Percentiles rank a stretch among this genome's conserved stretches.
Conservation (phyloP, 1,284 basidiomycete genomes). For the Salmacisia buchloeana region DNA sequence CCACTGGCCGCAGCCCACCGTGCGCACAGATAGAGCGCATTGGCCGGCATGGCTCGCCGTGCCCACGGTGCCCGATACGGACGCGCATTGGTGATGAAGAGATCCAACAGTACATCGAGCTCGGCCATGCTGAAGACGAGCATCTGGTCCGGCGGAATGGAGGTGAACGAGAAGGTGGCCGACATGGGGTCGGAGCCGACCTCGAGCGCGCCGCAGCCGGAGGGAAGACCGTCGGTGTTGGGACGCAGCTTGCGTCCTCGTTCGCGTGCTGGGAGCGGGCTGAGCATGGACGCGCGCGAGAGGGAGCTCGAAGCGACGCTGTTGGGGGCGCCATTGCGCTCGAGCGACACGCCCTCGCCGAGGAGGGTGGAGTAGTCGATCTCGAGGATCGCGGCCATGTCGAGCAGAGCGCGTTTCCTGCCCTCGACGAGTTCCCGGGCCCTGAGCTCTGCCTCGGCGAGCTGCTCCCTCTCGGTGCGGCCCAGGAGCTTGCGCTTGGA, state of each 20-base stretch:
- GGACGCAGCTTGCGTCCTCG: slow-evolving; percentile 5
- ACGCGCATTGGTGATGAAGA: slow-evolving; percentile 65
- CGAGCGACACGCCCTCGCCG: slow-evolving; percentile 17
- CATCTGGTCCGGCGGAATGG: slow-evolving; percentile 56
- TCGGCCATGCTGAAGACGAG: slow-evolving; percentile 79
- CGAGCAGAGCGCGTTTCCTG: slow-evolving; percentile 28
- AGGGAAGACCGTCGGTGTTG: slow-evolving; percentile 21
- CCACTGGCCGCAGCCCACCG: slow-evolving; percentile 58
- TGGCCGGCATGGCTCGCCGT: slow-evolving; percentile 50
- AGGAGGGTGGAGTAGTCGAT: slow-evolving; percentile 29
- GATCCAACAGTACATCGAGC: slow-evolving; percentile 70
- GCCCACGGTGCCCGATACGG: slow-evolving; percentile 55
- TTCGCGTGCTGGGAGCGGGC: not conserved
- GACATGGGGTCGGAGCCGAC: slow-evolving; percentile 35
- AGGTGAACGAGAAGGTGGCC: slow-evolving; percentile 34
- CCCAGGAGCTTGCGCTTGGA: slow-evolving; percentile 26
- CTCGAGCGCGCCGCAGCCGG: slow-evolving; percentile 39
- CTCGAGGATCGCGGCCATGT: slow-evolving; percentile 36
- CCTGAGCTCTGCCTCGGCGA: slow-evolving; percentile 36
- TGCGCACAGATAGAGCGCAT: slow-evolving; percentile 59
- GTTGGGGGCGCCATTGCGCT: slow-evolving; percentile 9
- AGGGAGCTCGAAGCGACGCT: not conserved
- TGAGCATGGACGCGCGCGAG: not conserved
- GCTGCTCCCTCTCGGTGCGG: slow-evolving; percentile 27
- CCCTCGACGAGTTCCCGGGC: slow-evolving; percentile 36